Conservation (phyloP, 2,329 filamentous ascomycete genomes). For the Aureobasidium namibiae region DNA sequence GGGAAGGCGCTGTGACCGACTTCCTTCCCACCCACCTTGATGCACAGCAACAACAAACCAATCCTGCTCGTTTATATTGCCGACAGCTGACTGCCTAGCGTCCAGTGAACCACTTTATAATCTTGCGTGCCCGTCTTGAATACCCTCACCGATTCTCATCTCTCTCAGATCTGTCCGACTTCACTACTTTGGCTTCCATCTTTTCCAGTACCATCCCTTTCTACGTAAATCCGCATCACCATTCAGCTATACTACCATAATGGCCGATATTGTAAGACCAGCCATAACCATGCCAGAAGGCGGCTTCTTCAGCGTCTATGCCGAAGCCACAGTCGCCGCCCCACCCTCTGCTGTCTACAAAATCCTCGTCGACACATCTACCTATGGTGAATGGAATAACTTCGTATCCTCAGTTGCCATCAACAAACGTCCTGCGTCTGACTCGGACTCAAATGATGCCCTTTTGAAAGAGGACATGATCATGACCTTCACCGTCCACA, state of each 20-base stretch:
- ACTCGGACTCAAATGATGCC: not conserved
- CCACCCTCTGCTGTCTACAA: slow-evolving; percentile 36
- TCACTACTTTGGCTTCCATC: not conserved
- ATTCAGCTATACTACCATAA: not conserved
- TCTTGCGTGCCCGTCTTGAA: not conserved
- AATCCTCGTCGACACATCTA: slow-evolving; percentile 36
- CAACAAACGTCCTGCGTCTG: slow-evolving; percentile 30
- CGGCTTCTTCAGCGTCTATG: slow-evolving; percentile 26
- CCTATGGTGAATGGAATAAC: slow-evolving; percentile 40
- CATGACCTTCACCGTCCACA: slow-evolving; percentile 37
- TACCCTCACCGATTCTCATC: no score
- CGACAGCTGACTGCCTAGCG: not conserved
- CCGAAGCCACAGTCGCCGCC: slow-evolving; percentile 31
- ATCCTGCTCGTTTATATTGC: not conserved
- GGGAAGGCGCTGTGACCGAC: slow-evolving; percentile 5
- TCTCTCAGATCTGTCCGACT: not conserved
- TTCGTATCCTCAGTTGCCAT: slow-evolving; percentile 40
- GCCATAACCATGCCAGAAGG: slow-evolving; percentile 24
- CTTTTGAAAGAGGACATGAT: slow-evolving; percentile 31
- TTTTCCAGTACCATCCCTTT: not conserved
- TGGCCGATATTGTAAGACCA: slow-evolving; percentile 17
- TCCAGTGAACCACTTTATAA: not conserved
- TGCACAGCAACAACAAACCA: not conserved
- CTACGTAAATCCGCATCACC: not conserved
- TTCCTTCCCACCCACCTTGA: not conserved